These are phyloP conservation scores for Fraxinus xanthoxyloides DNA, from an alignment of 305 asterid species.

Conservation along the genomic window DNA sequence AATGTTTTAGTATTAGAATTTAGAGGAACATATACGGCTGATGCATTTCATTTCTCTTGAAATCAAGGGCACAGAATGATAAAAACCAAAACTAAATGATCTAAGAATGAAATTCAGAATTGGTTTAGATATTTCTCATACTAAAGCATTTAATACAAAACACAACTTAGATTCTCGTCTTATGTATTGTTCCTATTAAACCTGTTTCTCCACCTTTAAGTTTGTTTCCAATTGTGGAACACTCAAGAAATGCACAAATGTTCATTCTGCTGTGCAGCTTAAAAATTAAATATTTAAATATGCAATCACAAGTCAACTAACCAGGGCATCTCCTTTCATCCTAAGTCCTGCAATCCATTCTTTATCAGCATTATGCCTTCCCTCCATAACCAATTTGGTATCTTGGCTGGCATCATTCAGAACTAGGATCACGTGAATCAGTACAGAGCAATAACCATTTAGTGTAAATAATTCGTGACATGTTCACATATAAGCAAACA, in stretches of 20 bases:
- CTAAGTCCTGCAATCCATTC: constrained; percentile 78
- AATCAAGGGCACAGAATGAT: not conserved
- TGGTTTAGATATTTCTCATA: not conserved
- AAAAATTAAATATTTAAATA: not conserved
- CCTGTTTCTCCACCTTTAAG: not conserved
- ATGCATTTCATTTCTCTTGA: not conserved
- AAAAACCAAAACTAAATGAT: not conserved
- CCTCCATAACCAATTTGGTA: constrained; percentile 65
- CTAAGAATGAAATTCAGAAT: not conserved
- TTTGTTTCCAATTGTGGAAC: not conserved
- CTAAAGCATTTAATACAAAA: not conserved
- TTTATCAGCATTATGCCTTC: constrained; percentile 82
- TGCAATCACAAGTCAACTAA: constrained; percentile 11
- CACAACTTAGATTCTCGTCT: not conserved
- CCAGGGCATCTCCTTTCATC: constrained; percentile 65
- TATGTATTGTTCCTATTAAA: not conserved
- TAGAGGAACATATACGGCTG: not conserved
- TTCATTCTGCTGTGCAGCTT: not conserved
- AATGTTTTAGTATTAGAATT: not conserved
- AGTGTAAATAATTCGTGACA: not conserved
- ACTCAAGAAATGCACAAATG: not conserved
- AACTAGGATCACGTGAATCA: constrained; percentile 16
- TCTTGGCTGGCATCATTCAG: constrained; percentile 62
- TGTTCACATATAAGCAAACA: not conserved
- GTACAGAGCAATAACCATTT: constrained; percentile 1